These are phyloP conservation scores for Blastobotrys proliferans DNA, from an alignment of 1,139 yeast species.

Conservation along the genomic window DNA sequence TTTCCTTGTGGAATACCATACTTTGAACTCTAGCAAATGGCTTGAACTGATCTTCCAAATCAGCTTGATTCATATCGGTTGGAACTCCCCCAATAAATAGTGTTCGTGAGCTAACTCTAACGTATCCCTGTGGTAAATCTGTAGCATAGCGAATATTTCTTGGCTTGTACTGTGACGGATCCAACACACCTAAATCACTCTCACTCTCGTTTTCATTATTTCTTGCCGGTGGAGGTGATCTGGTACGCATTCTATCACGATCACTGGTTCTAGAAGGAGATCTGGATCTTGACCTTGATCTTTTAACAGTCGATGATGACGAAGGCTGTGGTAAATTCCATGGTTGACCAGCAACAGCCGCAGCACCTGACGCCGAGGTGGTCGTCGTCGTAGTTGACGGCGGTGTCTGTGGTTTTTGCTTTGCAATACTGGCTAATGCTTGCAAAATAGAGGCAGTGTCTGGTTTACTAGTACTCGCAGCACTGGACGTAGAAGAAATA, in stretches of 20 bases:
- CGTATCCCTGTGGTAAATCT: conserved; percentile 69
- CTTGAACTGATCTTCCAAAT: conserved; percentile 55
- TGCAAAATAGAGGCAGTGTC: conserved; percentile 39
- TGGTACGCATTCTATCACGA: background rate
- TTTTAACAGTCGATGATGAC: background rate
- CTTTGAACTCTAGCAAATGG: conserved; percentile 97
- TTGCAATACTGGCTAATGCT: conserved; percentile 37
- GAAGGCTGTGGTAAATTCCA: conserved; percentile 10
- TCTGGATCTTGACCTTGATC: conserved; percentile 8
- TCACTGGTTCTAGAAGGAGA: conserved; percentile 4
- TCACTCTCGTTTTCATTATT: background rate
- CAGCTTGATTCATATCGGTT: conserved; percentile 69
- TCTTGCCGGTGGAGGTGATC: background rate
- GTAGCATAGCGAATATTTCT: conserved; percentile 53
- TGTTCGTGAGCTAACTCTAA: conserved; percentile 85
- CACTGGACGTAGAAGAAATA: conserved; percentile 4
- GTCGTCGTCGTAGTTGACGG: background rate
- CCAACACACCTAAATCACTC: background rate
- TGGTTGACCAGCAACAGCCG: conserved; percentile 7
- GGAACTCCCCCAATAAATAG: conserved; percentile 94
- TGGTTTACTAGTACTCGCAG: conserved; percentile 23
- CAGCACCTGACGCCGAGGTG: background rate
- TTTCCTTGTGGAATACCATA: conserved; percentile 77
- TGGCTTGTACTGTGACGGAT: conserved; percentile 6
- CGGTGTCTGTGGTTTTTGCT: conserved; percentile 28